Evolutionary conservation across 1,139 yeast species (phyloP).

Genomic region (Lodderomyces orthopsilosis): DNA sequence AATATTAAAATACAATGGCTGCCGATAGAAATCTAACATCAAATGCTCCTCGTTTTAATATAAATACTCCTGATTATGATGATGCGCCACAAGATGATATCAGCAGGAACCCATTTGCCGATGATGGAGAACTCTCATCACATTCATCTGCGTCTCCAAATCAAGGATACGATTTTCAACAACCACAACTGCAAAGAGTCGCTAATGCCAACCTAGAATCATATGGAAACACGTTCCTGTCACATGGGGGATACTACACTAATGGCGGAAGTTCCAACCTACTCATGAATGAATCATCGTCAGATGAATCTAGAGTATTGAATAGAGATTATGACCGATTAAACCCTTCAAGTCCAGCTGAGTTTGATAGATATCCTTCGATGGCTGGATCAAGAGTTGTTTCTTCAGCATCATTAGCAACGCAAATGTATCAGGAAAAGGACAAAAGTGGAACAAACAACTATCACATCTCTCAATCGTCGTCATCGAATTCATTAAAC

Average conservation of each 20-base stretch:
- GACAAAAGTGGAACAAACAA: conserved; percentile 2
- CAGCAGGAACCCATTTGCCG: conserved; percentile 28
- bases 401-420: conserved; percentile 42
- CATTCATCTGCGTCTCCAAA: conserved; percentile 22
- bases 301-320: conserved; percentile 19
- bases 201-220: conserved; percentile 1
- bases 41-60: conserved; percentile 22
- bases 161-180: conserved; percentile 9
- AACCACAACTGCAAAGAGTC: conserved; percentile 5
- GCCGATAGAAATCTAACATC: conserved; percentile 37
- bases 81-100: conserved; percentile 14
- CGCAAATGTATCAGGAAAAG: conserved; percentile 19
- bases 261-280: conserved; percentile 44
- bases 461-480: conserved; percentile 10
- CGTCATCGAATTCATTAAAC: conserved; percentile 23
- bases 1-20: conserved; percentile 8
- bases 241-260: conserved; percentile 42
- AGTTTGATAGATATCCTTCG: conserved; percentile 57
- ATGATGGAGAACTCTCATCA: conserved; percentile 22
- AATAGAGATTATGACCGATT: conserved; percentile 7
- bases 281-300: conserved; percentile 28
- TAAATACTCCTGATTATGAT: conserved; percentile 11
- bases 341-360: conserved; percentile 39
- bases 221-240: not conserved
- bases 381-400: conserved; percentile 49